Base-by-base conservation (phyloP, 352 stramenopile genomes). In the Pythium folliculosum region DNA sequence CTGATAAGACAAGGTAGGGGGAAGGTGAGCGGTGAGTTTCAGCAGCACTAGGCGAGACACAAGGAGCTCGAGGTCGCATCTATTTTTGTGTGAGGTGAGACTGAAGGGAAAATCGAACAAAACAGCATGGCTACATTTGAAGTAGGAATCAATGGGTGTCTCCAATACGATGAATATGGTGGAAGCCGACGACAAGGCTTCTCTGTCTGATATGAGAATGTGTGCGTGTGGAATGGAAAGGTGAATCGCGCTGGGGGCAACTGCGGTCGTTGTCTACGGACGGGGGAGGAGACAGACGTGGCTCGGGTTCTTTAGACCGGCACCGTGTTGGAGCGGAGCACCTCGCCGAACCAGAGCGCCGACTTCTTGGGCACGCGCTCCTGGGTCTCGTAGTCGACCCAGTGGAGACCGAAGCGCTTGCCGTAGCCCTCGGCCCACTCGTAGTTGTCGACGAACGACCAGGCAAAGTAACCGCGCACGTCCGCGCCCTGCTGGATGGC, bases 381-480 rank as follows among this genome's bases (percentile, higher is more conserved):
- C 51, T 80, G 72, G 30, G 80, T 66, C 38, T 52, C 51, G 40
- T 60, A 66, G 60, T 91, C 52, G 27, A 91, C 80, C 72, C 75
- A 88, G 55, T 81, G 60, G 27, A 88, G 50, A 0, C 82, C 80
- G 45, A 90, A 88, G 40, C 80, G 82, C 67, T 85, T 86, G 32
- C 53, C 65, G 69, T 83, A 89, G 48, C 79, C 80, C 7, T 73
- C 70, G 38, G 91, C 78, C 96, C 96, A 99, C 71, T 99, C 95
- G 74, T 97, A 98, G 19, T 98, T 98, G 71, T 98, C 94, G 53
- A 98, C 70, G 30, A 98, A 88, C 44, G 79, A 93, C 92, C 94
- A 98, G 19, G 88, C 89, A 74, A 94, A 97, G 71, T 98, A 98
- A 5, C 88, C 91, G 23, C 80, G 80, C 52, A 91, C 80, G 48